Conservation (phyloP, 305 asterid species). For the Caryopteris hybrid region DNA sequence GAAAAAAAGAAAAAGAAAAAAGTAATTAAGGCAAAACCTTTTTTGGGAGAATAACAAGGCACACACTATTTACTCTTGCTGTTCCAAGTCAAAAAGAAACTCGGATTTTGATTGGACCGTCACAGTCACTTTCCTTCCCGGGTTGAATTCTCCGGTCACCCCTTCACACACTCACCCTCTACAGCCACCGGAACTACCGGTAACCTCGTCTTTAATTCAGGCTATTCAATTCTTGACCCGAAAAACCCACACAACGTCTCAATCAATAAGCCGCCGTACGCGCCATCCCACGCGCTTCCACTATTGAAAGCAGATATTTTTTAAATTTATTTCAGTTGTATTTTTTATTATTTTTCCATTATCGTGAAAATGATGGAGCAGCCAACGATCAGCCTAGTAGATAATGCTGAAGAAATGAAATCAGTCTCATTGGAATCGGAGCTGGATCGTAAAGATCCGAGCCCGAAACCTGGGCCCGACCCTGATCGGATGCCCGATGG, state of each 20-base stretch:
- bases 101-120: not conserved
- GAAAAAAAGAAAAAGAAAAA: too few species aligned
- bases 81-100: not conserved
- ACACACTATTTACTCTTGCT: not conserved
- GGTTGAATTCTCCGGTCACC: slow-evolving; percentile 39
- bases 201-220: slow-evolving; percentile 20
- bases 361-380: slow-evolving; percentile 43
- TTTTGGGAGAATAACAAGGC: slow-evolving; percentile 5
- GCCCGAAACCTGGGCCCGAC: slow-evolving; percentile 24
- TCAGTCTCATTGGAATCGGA: slow-evolving; percentile 26
- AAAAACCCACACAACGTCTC: not conserved
- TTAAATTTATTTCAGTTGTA: not conserved
- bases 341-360: not conserved
- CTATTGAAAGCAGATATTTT: not conserved
- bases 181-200: slow-evolving; percentile 33
- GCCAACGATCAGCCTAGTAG: slow-evolving; percentile 27
- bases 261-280: slow-evolving; percentile 7
- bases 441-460: slow-evolving; percentile 32
- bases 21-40: too few species aligned
- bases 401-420: slow-evolving; percentile 33
- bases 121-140: slow-evolving; percentile 27
- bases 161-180: slow-evolving; percentile 1
- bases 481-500: slow-evolving; percentile 24
- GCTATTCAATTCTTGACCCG: slow-evolving; percentile 1
- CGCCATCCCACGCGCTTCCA: slow-evolving; percentile 47